Base-by-base conservation (phyloP, 345 rosid genomes). In the Barbarea vulgaris region DNA sequence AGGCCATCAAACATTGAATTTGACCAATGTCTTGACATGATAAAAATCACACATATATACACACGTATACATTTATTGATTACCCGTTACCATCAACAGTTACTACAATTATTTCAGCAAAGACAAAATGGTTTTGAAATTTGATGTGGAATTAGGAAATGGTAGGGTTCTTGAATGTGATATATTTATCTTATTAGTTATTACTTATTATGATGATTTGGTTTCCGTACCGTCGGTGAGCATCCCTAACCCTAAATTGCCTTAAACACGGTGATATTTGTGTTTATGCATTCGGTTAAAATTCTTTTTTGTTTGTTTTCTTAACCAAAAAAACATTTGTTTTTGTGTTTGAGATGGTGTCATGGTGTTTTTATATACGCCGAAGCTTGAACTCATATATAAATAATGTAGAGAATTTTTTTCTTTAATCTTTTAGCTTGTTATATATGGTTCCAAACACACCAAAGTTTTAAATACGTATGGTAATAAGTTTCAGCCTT, bases 111-210 rank as follows among this genome's bases (percentile, higher is more conserved):
- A 14, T 51, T 17, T 10, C 10, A 3, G 65, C 18, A 7, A 13
- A 64, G 13, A 58, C 64, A 59, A 36, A 59, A 33, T 4, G 44
- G 41, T 25, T 61, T 12, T 22, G 33, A 11, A 17, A 52, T 19
- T 62, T 72, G 46, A 73, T 44, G 27, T 55, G 12, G 58, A 57
- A 57, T 8, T 11, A 13, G 21, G 31, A 56, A 47, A 41, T 46
- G 51, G 67, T 74, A 67, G 78, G 66, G 59, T 66, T 66, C 39
- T 57, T 66, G 67, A 58, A 67, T 67, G 52, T 74, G 59, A 66
- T 55, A 13, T 17, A 56, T 19, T 31, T 42, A 53, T 30, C 46
- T 53, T 62, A 62, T n/a, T n/a, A n/a, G n/a, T n/a, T n/a, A n/a
- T n/a, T n/a, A n/a, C n/a, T n/a, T n/a, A n/a, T n/a, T 31, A 9